Base-by-base conservation (phyloP, 2,329 filamentous ascomycete species). In the Arthrobotrys iridis region DNA sequence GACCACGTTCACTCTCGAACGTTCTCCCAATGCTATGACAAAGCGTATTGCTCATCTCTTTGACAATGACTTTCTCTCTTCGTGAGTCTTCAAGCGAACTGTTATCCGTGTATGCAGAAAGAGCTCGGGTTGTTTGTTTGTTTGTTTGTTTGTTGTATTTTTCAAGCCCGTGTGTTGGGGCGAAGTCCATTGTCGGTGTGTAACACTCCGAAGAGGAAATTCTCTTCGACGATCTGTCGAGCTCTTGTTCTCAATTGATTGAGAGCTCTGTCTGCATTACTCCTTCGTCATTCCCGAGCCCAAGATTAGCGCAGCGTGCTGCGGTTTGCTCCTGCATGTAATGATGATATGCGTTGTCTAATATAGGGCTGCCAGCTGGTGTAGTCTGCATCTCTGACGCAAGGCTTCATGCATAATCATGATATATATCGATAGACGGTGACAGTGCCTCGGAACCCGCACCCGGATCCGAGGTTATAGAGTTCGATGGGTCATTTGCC, bases 61-160 rank as follows among this genome's bases (percentile, higher is more conserved):
- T 4, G 37, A 18, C 48, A n/a, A 30, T n/a, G n/a, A 41, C 24
- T 24, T 4, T 33, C 2, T 13, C 24, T 30, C 62, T 50, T 30
- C 13, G 13, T 65, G 60, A 66, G 48, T 66, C 62, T 45, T 57
- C 46, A 8, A 26, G 30, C 35, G 26, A 64, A 30, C 43, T 18
- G n/a, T 64, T 8, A 22, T 22, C 22, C 35, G n/a, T 58, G 43
- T 41, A 15, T 48, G 46, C 2, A 10, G n/a, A 20, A 4, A 10
- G 45, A 57, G 62, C 37, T 65, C 46, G 2, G 3, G 11, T 11
- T 41, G n/a, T 46, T n/a, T n/a, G n/a, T n/a, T n/a, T n/a, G n/a
- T n/a, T n/a, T n/a, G n/a, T n/a, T n/a, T n/a, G n/a, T n/a, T 52
- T 71, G 66, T 71, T 71, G 66, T 48, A 71, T 63, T 71, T 71